Conservation (phyloP, 164 flowering plant species). For the Aristolochia californica region DNA sequence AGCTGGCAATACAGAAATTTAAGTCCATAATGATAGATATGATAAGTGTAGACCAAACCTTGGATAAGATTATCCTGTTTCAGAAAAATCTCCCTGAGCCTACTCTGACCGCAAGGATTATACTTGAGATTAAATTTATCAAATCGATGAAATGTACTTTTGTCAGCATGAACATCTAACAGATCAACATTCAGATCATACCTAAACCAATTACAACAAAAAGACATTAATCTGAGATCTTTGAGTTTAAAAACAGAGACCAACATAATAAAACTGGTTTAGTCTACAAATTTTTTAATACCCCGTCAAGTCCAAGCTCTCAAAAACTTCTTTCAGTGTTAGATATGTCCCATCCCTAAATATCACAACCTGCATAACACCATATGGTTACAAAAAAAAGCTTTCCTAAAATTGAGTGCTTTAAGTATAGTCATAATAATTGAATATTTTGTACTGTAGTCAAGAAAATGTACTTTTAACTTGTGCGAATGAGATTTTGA, state of each 20-base stretch:
- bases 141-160: conserved; percentile 99
- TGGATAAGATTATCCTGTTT: conserved; percentile 99
- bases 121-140: conserved; percentile 98
- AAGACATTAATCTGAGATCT: not conserved
- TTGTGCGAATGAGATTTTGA: too few species aligned
- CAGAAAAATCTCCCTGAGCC: conserved; percentile 92
- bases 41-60: conserved; percentile 22
- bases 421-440: too few species aligned
- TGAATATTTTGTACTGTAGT: too few species aligned
- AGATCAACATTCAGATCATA: conserved; percentile 98
- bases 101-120: conserved; percentile 99
- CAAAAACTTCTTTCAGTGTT: conserved; percentile 91
- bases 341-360: conserved; percentile 96
- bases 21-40: too few species aligned
- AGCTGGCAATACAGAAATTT: too few species aligned
- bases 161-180: conserved; percentile 98
- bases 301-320: conserved; percentile 97
- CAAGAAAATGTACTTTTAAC: too few species aligned
- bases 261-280: not conserved
- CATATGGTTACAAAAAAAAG: not conserved
- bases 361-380: conserved; percentile 70
- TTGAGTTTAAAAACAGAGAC: not conserved
- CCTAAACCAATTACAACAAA: conserved; percentile 36
- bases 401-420: too few species aligned
- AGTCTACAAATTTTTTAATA: conserved; percentile 10